These are phyloP conservation scores for Phanerochaete carnosa DNA, from an alignment of 768 basidiomycete species.

Conservation along the genomic window DNA sequence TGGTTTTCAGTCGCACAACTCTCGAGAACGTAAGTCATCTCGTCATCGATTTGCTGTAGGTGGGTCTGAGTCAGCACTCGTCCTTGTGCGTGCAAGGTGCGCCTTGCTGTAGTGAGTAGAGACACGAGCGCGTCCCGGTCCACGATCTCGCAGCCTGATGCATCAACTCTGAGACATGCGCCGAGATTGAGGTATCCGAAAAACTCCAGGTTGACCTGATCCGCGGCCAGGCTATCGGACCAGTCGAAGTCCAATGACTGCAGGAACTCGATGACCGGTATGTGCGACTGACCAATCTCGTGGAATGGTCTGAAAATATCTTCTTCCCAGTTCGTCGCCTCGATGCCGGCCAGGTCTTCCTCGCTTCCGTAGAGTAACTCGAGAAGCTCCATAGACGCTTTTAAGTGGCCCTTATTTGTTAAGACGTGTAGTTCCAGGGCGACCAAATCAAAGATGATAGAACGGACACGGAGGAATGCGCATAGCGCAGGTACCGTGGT, in stretches of 20 bases:
- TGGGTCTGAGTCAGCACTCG: conserved; percentile 59
- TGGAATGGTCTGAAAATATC: conserved; percentile 56
- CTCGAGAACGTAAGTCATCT: conserved; percentile 74
- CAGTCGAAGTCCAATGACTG: conserved; percentile 87
- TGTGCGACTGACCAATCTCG: conserved; percentile 77
- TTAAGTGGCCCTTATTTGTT: conserved; percentile 72
- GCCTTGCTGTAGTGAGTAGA: conserved; percentile 59
- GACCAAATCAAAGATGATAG: conserved; percentile 80
- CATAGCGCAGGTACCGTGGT: conserved; percentile 68
- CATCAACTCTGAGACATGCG: conserved; percentile 64
- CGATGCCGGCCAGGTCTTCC: conserved; percentile 40
- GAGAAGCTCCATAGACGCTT: conserved; percentile 70
- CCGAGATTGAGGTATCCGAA: conserved; percentile 64
- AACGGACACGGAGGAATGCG: conserved; percentile 78
- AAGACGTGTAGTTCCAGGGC: conserved; percentile 88
- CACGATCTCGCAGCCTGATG: conserved; percentile 77
- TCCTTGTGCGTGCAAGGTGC: conserved; percentile 64
- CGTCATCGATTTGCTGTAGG: conserved; percentile 61
- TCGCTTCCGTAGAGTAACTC: conserved; percentile 79
- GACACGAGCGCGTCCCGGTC: conserved; percentile 71
- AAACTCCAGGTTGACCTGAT: conserved; percentile 59
- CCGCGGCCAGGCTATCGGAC: conserved; percentile 68
- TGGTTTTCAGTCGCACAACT: conserved; percentile 89
- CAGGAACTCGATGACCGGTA: conserved; percentile 84
- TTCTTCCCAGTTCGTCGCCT: conserved; percentile 39